Evolutionary conservation across 352 stramenopile species (phyloP), one percentile per base, ranked within the genome.

Genomic region (Globisporangium orthogonon): DNA sequence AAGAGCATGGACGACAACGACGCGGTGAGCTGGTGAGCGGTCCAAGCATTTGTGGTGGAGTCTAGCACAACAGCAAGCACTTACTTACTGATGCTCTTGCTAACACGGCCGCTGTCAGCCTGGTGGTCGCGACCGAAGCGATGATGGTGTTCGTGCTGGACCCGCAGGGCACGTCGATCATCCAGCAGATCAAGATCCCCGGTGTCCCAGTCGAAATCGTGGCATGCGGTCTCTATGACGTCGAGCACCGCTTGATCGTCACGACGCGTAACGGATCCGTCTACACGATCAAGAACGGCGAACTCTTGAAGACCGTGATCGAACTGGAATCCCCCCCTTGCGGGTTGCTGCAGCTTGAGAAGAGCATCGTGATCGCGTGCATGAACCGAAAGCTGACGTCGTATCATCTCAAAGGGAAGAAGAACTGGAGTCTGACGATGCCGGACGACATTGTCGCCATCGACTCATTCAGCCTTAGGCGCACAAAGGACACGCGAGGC

Each of bases 241-340:
- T 96, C 39, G 89, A 97, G 52, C 94, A 77, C 41, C 86, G 91
- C 5, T 63, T 97, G 11, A 78, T 93, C 11, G 62, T 96, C 28
- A 90, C 89, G 28, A 96, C 87, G 40, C 76, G 89, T 9, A 91
- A 94, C 48, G 82, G 86, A 0, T 76, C 76, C 0, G 86, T 97
- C 29, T 96, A 89, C 73, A 96, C 77, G 49, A 88, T 97, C 59
- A 97, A 97, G 78, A 96, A 96, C 61, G 87, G 89, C 17, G 86
- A 96, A 50, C 54, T 96, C 44, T 60, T 93, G 28, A 85, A 87
- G 54, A 89, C 68, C 11, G 81, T 91, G 54, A 96, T 97, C 50
- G 86, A 97, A 58, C 69, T 97, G 4, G 88, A 96, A 51, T 79
- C 83, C 0, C 76, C 81, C 18, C 70, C 84, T 0, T 91, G 83